Percentiles rank a stretch among this genome's conserved stretches.
Conservation (phyloP, 2,329 filamentous ascomycete species). For the Mycosphaerelloides madeirae region DNA sequence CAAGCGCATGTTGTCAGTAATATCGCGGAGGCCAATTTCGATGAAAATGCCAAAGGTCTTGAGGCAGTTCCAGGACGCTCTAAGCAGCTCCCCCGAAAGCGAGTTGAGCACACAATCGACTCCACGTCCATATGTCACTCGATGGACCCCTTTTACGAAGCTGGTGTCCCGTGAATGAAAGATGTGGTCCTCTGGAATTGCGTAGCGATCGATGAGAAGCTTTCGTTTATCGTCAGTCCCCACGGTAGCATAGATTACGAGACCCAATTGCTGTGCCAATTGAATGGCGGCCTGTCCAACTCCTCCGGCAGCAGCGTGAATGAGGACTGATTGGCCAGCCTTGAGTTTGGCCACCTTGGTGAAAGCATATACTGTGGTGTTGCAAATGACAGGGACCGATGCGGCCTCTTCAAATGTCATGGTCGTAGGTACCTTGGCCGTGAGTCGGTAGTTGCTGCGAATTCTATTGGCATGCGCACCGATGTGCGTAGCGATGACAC, state of each 20-base stretch:
- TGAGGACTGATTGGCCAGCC: conserved; percentile 29
- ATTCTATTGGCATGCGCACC: conserved; percentile 1
- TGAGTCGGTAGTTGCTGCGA: neutral
- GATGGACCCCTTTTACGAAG: conserved; percentile 21
- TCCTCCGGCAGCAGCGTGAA: too few relatives aligned
- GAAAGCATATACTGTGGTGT: conserved; percentile 27
- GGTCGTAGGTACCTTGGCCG: conserved; percentile 4
- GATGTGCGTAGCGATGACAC: neutral
- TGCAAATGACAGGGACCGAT: conserved; percentile 18
- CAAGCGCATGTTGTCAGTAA: conserved; percentile 4
- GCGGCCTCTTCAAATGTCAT: conserved; percentile 18
- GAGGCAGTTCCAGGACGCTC: conserved; percentile 23
- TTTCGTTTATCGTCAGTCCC: too few relatives aligned
- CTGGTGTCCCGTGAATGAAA: too few relatives aligned
- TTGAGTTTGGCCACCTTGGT: conserved; percentile 25
- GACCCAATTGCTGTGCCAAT: too few relatives aligned
- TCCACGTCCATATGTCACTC: conserved; percentile 27
- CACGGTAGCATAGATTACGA: too few relatives aligned
- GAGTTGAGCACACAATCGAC: conserved; percentile 34
- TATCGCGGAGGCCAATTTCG: conserved; percentile 22
- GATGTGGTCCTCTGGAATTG: too few relatives aligned
- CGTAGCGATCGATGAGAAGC: too few relatives aligned
- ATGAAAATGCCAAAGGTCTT: conserved; percentile 29
- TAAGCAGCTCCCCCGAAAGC: conserved; percentile 24
- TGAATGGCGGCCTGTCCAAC: too few relatives aligned